phyloP scores from a whole-genome alignment of 345 rosid genomes.

The Citrus sp. region DNA sequence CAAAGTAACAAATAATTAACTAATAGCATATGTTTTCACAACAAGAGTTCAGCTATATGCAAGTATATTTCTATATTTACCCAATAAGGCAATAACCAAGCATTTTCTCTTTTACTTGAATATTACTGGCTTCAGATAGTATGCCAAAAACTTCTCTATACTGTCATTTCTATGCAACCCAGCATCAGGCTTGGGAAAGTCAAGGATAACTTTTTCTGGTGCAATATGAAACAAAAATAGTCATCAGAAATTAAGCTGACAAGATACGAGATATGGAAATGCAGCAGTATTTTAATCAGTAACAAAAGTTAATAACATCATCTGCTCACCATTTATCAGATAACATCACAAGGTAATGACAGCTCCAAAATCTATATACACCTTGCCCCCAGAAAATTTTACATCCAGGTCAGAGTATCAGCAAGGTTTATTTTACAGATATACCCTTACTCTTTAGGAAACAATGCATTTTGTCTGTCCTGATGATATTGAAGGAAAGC shows the following conservation, averaged over 20 bases:
- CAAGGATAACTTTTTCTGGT: constrained; percentile 1
- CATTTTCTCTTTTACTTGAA: constrained; percentile 8
- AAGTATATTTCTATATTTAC: neutral
- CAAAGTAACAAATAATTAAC: neutral
- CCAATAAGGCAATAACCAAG: neutral
- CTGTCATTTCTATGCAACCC: neutral
- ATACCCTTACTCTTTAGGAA: neutral
- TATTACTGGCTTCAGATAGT: neutral
- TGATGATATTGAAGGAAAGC: neutral
- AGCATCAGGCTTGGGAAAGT: neutral
- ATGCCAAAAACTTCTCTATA: neutral
- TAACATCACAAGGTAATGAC: neutral
- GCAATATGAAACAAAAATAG: neutral
- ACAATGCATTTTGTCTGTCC: neutral
- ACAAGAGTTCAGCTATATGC: neutral
- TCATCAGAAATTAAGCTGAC: neutral
- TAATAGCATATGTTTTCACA: neutral
- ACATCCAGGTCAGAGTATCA: neutral
- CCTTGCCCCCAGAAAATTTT: neutral
- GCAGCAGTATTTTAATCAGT: neutral
- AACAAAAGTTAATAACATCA: neutral
- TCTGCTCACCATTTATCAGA: neutral
- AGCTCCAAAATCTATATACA: neutral
- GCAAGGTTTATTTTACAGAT: neutral
- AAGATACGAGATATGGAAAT: neutral